Evolutionary conservation across 306 rosid genomes (phyloP).

Genomic region (Citrullus mucosospermus): DNA sequence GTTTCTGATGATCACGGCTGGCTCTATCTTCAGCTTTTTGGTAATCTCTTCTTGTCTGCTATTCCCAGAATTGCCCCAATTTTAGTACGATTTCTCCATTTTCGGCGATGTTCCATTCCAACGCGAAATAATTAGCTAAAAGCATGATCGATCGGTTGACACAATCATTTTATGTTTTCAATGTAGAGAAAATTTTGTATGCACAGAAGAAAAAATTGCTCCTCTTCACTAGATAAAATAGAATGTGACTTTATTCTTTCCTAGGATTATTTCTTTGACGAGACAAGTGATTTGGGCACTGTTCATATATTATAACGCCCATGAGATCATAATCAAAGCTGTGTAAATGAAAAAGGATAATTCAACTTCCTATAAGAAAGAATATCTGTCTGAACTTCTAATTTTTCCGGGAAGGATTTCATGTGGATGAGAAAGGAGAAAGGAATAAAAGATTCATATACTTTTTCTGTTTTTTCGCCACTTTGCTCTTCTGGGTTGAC

Average conservation of each 20-base stretch:
- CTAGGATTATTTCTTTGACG: background rate
- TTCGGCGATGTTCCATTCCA: background rate
- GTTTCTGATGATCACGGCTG: conserved; percentile 4
- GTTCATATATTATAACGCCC: background rate
- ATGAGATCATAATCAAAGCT: background rate
- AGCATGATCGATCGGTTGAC: background rate
- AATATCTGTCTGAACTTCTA: background rate
- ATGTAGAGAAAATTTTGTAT: background rate
- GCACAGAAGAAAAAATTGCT: background rate
- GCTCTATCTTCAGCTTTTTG: conserved; percentile 7
- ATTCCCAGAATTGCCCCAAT: no score
- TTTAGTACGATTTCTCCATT: background rate
- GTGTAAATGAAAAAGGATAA: background rate
- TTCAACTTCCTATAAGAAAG: background rate
- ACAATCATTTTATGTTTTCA: background rate
- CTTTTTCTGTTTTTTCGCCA: no score
- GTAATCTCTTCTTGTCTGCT: background rate
- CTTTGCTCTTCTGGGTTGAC: background rate
- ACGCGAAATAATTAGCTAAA: background rate
- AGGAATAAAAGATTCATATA: background rate
- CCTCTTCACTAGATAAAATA: background rate
- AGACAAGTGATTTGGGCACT: background rate
- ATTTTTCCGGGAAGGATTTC: background rate
- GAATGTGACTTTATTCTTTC: background rate
- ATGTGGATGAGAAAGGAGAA: background rate